phyloP scores from a whole-genome alignment of 73 alveolate species.

The Tetrahymena borealis region DNA sequence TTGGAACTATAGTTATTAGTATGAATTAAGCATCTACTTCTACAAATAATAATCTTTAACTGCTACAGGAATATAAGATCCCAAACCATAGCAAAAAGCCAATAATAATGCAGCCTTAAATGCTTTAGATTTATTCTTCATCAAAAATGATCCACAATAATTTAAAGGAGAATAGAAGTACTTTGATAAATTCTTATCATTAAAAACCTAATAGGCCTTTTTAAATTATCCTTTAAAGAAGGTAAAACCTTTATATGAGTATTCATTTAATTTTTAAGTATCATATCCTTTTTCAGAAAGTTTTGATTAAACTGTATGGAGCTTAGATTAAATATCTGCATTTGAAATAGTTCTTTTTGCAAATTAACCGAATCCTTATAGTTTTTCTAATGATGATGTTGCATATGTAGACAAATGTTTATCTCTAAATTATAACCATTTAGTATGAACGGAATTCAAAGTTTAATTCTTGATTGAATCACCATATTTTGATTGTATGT shows the following conservation, averaged over 20 bases:
- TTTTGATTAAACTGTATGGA: neutral
- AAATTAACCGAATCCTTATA: neutral
- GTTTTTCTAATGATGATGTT: neutral
- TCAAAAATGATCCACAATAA: neutral
- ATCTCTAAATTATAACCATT: neutral
- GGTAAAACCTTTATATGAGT: neutral
- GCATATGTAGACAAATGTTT: neutral
- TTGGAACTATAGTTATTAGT: neutral
- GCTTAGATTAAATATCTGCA: neutral
- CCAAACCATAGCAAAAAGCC: neutral
- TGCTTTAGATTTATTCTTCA: neutral
- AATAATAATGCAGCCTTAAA: neutral
- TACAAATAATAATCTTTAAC: neutral
- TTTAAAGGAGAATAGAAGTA: neutral
- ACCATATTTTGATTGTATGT: neutral
- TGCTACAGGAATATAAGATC: neutral
- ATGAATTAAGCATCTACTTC: neutral
- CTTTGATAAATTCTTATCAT: neutral
- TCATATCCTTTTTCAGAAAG: neutral
- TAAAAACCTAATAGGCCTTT: neutral
- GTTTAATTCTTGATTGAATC: neutral
- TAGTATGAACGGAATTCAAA: neutral
- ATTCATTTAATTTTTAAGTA: neutral
- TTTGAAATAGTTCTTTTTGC: neutral
- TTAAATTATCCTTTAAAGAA: neutral